Base-by-base conservation (phyloP, 768 basidiomycete genomes). In the Rhizopogon sp. region DNA sequence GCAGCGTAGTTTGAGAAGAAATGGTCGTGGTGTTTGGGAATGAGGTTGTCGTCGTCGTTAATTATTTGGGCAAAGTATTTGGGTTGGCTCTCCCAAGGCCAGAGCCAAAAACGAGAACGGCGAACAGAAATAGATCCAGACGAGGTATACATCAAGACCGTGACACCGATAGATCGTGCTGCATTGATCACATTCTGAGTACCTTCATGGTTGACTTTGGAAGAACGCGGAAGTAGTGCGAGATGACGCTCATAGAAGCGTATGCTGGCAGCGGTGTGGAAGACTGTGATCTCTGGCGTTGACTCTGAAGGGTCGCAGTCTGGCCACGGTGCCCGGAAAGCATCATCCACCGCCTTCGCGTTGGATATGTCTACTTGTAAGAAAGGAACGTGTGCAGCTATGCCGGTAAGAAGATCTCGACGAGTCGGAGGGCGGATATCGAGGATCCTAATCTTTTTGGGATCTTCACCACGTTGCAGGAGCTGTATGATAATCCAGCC, bases 1-100 rank as follows among this genome's bases (percentile, higher is more conserved):
- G 72, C 79, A 0, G 88, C 87, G 54, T 91, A 91, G 64, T 90
- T 91, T 11, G 88, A 90, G 69, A 88, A 90, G 65, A 83, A 87
- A 11, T 85, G 74, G 13, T 77, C 69, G 59, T 87, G 85, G 5
- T 64, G 70, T 61, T 73, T 79, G 8, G 85, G 84, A 2, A 81
- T 59, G 11, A 66, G 61, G 25, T 54, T 58, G 45, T 88, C 83
- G 55, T 84, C 81, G 62, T 90, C 88, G 52, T 78, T 77, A 56
- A 87, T 73, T 3, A 78, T 70, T 66, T 92, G 89, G 7, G 86
- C 75, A 59, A 84, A 83, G 57, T 71, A 68, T 28, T 72, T 59
- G 0, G 87, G 85, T 54, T 73, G 76, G 28, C 53, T 75, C 70
- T 90, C 79, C 89, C 89, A 92, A 2, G 88, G 89, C 83, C 85